Conservation (phyloP, 2,329 filamentous ascomycete genomes). For the Beauveria asiatica region DNA sequence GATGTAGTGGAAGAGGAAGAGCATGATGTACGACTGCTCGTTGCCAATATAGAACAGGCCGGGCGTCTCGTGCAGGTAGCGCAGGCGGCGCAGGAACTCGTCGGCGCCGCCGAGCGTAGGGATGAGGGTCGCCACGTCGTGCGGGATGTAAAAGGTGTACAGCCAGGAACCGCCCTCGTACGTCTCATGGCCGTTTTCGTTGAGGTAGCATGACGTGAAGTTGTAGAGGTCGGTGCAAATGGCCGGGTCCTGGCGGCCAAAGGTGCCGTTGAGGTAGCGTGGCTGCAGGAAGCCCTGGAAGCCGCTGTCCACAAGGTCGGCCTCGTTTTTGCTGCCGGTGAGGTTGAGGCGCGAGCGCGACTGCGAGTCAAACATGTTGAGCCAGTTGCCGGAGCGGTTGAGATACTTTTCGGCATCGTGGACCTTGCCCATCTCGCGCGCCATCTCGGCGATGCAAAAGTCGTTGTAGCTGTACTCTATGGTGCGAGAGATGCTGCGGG, state of each 20-base stretch:
- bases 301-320: constrained; percentile 27
- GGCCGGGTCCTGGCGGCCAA: constrained; percentile 55
- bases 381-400: constrained; percentile 57
- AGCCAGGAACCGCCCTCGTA: constrained; percentile 66
- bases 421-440: constrained; percentile 44
- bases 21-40: constrained; percentile 43
- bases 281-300: constrained; percentile 67
- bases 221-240: constrained; percentile 32
- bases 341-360: constrained; percentile 23
- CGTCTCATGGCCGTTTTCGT: constrained; percentile 32
- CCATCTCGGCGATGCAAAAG: constrained; percentile 59
- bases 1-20: constrained; percentile 56
- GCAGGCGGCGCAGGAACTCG: constrained; percentile 49
- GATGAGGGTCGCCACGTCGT: constrained; percentile 41
- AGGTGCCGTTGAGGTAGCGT: constrained; percentile 55
- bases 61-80: constrained; percentile 53
- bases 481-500: constrained; percentile 62
- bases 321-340: constrained; percentile 29
- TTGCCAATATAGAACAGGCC: constrained; percentile 63
- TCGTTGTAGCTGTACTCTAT: constrained; percentile 78
- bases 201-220: constrained; percentile 30
- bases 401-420: constrained; percentile 52
- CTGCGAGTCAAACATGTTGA: constrained; percentile 51
- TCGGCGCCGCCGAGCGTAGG: constrained; percentile 47
- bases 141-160: constrained; percentile 55